Percentiles rank a stretch among this genome's conserved stretches.
Evolutionary conservation across 1,284 basidiomycete species (phyloP).

Genomic region (Ustilago crameri): DNA sequence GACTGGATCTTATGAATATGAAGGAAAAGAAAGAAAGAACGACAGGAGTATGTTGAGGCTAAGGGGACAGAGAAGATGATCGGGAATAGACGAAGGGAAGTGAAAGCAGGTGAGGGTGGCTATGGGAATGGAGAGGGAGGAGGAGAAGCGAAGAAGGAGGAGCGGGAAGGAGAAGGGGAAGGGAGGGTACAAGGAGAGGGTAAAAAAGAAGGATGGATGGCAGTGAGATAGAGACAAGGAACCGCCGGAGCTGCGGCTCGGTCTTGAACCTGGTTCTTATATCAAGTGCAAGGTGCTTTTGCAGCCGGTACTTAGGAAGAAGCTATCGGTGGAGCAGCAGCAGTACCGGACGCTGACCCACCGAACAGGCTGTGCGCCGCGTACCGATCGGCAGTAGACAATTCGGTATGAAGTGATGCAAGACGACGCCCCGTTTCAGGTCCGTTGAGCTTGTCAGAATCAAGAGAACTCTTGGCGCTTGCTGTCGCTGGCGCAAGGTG

Average conservation of each 20-base stretch:
- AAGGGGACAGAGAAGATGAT: not conserved
- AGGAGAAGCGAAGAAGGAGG: not conserved
- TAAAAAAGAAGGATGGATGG: slow-evolving; percentile 1
- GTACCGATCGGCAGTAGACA: not conserved
- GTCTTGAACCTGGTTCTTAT: slow-evolving; percentile 5
- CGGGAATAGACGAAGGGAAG: not conserved
- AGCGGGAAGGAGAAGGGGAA: not conserved
- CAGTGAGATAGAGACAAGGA: not conserved
- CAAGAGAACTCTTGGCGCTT: not conserved
- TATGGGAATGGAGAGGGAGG: not conserved
- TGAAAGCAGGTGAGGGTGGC: not conserved
- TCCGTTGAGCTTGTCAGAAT: too few species aligned
- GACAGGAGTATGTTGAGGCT: not conserved
- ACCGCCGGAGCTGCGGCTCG: not conserved
- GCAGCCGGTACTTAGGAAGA: not conserved
- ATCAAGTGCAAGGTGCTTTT: not conserved
- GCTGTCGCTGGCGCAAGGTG: not conserved
- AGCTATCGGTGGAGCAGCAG: not conserved
- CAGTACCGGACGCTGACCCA: slow-evolving; percentile 3
- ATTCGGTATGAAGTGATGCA: slow-evolving; percentile 21
- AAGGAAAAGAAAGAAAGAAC: too few species aligned
- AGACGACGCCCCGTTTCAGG: slow-evolving; percentile 6
- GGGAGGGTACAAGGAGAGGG: not conserved
- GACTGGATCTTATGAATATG: not conserved
- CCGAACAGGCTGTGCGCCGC: not conserved